Evolutionary conservation across 305 asterid species (phyloP).

Genomic region (Fraxinus latifolia): DNA sequence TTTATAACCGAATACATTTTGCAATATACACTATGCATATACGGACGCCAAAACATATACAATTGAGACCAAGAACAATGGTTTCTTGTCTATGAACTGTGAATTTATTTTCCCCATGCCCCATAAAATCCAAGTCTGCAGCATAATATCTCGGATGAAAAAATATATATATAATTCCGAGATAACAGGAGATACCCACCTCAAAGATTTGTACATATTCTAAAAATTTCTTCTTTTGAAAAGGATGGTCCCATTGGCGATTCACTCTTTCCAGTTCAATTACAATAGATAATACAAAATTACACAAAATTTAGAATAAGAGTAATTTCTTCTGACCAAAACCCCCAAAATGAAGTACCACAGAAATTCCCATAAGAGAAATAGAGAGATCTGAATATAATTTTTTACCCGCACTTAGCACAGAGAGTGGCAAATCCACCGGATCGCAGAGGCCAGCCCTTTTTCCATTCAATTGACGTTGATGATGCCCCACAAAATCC

Average conservation of each 20-base stretch:
- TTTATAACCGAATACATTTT: background rate
- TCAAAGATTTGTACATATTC: conserved; percentile 2
- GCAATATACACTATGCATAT: background rate
- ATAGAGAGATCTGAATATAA: background rate
- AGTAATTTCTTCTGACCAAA: conserved; percentile 8
- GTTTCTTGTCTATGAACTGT: background rate
- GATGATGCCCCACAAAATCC: conserved; percentile 48
- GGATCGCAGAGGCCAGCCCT: conserved; percentile 83
- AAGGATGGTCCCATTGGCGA: background rate
- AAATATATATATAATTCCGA: too few relatives aligned
- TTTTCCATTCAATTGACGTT: conserved; percentile 42
- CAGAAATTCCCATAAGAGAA: background rate
- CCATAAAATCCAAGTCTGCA: background rate
- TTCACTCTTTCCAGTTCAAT: conserved; percentile 3
- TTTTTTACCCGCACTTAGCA: conserved; percentile 63
- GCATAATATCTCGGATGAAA: background rate
- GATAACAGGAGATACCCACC: background rate
- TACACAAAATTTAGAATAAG: background rate
- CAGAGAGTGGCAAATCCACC: conserved; percentile 76
- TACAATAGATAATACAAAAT: conserved; percentile 10
- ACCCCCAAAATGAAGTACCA: background rate
- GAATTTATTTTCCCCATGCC: background rate
- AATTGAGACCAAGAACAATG: background rate
- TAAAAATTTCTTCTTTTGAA: background rate
- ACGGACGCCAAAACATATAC: background rate